Evolutionary conservation across 1,139 yeast species (phyloP).

Genomic region (Pichia inconspicua): DNA sequence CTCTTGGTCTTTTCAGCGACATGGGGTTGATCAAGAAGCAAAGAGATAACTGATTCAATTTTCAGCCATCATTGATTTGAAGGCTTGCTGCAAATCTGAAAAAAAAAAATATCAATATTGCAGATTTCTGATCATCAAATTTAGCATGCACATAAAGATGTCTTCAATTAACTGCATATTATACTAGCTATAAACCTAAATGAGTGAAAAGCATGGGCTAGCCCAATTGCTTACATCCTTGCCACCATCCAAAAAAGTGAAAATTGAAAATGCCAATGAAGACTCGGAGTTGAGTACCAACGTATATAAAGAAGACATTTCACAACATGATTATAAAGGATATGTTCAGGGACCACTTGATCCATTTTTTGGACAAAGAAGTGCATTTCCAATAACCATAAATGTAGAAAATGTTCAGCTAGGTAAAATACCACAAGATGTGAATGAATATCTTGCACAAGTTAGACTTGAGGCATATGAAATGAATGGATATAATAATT

Average conservation of each 20-base stretch:
- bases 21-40: neutral
- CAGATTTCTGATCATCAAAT: too few relatives aligned
- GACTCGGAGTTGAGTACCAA: neutral
- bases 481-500: slow-evolving; percentile 2
- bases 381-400: slow-evolving; percentile 33
- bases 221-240: neutral
- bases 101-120: too few relatives aligned
- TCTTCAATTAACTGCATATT: too few relatives aligned
- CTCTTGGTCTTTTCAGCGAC: slow-evolving; percentile 12
- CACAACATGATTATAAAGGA: neutral
- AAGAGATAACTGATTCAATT: neutral
- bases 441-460: slow-evolving; percentile 25
- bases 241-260: neutral
- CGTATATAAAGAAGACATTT: neutral
- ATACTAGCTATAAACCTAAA: neutral
- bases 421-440: slow-evolving; percentile 17
- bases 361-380: slow-evolving; percentile 34
- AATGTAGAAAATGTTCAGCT: slow-evolving; percentile 15
- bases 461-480: slow-evolving; percentile 24
- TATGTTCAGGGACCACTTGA: slow-evolving; percentile 31
- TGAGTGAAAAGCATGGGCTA: neutral
- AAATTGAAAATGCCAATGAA: neutral
- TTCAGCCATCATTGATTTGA: neutral
- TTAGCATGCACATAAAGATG: too few relatives aligned
- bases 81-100: neutral